Base-by-base conservation (phyloP, 306 rosid species). In the Arachis stenosperma region DNA sequence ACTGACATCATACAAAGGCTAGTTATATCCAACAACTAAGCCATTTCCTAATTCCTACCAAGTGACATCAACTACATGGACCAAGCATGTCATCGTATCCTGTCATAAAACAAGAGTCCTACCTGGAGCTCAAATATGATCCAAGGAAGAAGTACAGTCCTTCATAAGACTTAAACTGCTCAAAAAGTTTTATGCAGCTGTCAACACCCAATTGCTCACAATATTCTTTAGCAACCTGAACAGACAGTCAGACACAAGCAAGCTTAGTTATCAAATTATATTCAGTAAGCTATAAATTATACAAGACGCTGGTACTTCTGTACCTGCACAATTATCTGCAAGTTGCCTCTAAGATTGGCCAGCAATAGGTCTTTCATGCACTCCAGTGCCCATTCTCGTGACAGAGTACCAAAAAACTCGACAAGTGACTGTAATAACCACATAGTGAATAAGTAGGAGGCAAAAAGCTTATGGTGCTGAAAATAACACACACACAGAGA, bases 281-380 rank as follows among this genome's bases (percentile, higher is more conserved):
- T 39, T 55, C 71, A 43, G 30, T 10, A 64, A 7, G 63, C 55
- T 72, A 44, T 74, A 63, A 44, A 65, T 43, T 30, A 70, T 36
- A 47, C 41, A 62, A 74, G 27, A 65, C 46, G 79, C 7, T 33
- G 47, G 55, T 11, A 41, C 67, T 43, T 74, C 65, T 74, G 61
- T 78, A 90, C 99, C 99, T 95, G 99, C 80, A 95, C 99, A 82
- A 95, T 95, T 68, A 95, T 88, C 89, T 95, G 99, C 58, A 95
- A 90, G 71, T 95, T 95, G 70, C 96, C 99, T 79, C 98, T 95
- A 50, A 95, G 89, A 81, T 95, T 95, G 78, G 92, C 99, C 85
- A 90, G 77, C 75, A 95, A 76, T 71, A 95, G 91, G 85, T 95
- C 99, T 84, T 95, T 95, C 99, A 95, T 95, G 65, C 99, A 95